Evolutionary conservation across 441 rosid species (phyloP), one percentile per base, ranked within the genome.

Genomic region (Euphorbia schlechtendalii): DNA sequence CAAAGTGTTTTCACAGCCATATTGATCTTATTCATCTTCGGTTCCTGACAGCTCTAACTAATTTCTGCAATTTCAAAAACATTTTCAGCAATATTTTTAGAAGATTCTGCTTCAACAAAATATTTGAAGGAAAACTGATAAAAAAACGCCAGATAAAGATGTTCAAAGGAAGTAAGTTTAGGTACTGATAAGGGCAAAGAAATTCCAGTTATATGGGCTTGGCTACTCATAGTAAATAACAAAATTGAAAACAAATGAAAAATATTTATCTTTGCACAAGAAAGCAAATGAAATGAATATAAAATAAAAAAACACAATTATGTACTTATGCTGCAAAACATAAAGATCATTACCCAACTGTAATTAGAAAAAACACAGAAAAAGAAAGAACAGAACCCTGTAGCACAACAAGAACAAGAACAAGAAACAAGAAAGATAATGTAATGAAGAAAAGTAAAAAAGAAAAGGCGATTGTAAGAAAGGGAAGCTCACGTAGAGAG

Each of bases 1-100:
- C 73, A 78, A 64, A 76, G 70, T 70, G 90, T 74, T 76, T 86
- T 92, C 97, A 81, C 84, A 74, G 96, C 88, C 93, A 89, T 92
- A 68, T 71, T 59, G 63, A 56, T 0, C 62, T 59, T 65, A 69
- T 61, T 69, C 74, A 67, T 65, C 66, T 41, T 8, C 20, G 20
- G 51, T 66, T 52, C 22, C 38, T 15, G 8, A 3, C 58, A 32
- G 18, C 57, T 59, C 51, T 32, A 17, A 43, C 40, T 15, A 67
- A 54, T 67, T 69, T 66, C 90, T 81, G 80, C 75, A 74, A 74
- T 75, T 72, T 66, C 8, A 55, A 11, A 38, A 43, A 64, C 66
- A 63, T 2, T 38, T 54, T 1, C 30, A 61, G 40, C 61, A 61
- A 71, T 51, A 69, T 58, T 69, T 72, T 64, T 57, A 38, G 64